Evolutionary conservation across 1,284 basidiomycete species (phyloP), one percentile per base, ranked within the genome.

Genomic region (Vanrija pseudolonga): DNA sequence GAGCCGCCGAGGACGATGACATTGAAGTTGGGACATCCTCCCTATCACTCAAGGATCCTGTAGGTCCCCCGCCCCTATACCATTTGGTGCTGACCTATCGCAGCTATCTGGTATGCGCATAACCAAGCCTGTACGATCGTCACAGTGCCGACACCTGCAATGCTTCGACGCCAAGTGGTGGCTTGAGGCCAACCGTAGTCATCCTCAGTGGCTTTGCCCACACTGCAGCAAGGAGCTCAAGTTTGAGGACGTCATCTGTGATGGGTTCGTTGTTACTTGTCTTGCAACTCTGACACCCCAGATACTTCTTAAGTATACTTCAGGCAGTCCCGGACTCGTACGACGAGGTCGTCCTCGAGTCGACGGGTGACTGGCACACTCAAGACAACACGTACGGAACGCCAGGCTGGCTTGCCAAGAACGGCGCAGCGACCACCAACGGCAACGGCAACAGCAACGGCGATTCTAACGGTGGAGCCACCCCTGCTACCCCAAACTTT

Each of bases 151-250:
- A 20, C 96, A 98, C 73, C 79, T 90, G 3, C 91, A 96, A 68
- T 99, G 96, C 75, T 99, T 98, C 72, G 96, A 98, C 74, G 93
- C 94, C 0, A 82, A 82, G 19, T 91, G 89, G 47, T 98, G 94
- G 90, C 92, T 89, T 66, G 88, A 87, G 20, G 85, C 96, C 71
- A 98, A 97, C 84, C 90, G 95, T 67, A 88, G 91, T 76, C 95
- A 94, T 6, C 96, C 96, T 0, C 93, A 92, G 28, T 99, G 91
- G 89, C 76, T 87, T 39, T 98, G 96, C 73, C 95, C 96, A n/a
- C 87, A 93, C 38, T 98, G 96, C 76, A 90, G 90, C 72, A 86
- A 84, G 67, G 79, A 80, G 28, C 76, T 98, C 52, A 84, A 86
- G 60, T 79, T 84, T 12, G 87, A 89, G 38, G 90, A 97, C 55